Percentiles rank a stretch among this genome's conserved stretches.
phyloP scores from a whole-genome alignment of 305 asterid species.

The Solanum hybrid region DNA sequence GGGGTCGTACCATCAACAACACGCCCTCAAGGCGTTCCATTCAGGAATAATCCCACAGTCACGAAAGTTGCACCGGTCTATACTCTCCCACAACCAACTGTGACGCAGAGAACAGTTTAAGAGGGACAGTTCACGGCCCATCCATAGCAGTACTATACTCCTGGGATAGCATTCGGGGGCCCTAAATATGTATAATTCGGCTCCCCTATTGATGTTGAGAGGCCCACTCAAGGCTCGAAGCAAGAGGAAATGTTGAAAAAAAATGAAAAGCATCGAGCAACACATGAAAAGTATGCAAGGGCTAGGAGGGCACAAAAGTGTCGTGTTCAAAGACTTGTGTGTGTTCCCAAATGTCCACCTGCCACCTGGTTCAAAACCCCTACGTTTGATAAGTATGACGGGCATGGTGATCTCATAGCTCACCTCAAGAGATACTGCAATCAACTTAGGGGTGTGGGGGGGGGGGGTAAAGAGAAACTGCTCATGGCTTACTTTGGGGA shows the following conservation, averaged over 20 bases:
- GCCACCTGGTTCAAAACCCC: too few relatives aligned
- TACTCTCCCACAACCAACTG: neutral
- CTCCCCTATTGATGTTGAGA: neutral
- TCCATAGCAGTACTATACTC: neutral
- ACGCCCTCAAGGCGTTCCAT: neutral
- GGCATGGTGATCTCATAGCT: too few relatives aligned
- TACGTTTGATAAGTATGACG: too few relatives aligned
- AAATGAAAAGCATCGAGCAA: neutral
- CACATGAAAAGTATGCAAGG: neutral
- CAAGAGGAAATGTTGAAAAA: neutral
- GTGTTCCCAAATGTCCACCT: neutral
- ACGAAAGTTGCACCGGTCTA: neutral
- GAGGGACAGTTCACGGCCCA: neutral
- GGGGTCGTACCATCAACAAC: neutral
- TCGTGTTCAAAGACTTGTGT: neutral
- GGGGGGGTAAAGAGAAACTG: too few relatives aligned
- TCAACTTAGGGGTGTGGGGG: too few relatives aligned
- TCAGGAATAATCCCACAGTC: neutral
- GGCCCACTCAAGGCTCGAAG: neutral
- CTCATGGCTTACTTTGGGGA: too few relatives aligned
- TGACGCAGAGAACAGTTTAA: neutral
- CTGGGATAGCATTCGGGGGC: neutral
- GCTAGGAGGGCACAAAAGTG: neutral
- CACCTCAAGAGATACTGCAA: too few relatives aligned
- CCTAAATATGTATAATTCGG: neutral